Conservation (phyloP, 179 eudicot genomes). For the Gypsophila paniculata region DNA sequence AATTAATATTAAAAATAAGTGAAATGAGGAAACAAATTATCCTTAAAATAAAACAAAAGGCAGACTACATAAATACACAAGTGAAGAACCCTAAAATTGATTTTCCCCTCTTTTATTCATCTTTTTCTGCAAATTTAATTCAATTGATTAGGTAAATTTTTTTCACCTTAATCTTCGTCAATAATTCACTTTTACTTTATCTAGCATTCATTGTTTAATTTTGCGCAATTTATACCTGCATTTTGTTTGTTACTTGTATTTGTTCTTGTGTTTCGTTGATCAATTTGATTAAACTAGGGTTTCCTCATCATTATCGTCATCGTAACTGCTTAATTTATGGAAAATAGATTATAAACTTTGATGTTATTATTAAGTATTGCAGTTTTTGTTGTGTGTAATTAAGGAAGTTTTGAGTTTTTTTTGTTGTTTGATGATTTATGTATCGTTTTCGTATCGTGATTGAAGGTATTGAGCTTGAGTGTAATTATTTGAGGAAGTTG, state of each 20-base stretch:
- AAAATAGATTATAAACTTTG: neutral
- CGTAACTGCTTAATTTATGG: neutral
- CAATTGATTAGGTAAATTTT: neutral
- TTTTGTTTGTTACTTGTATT: neutral
- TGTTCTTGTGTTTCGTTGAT: neutral
- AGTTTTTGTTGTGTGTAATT: neutral
- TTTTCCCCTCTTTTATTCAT: neutral
- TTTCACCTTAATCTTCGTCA: neutral
- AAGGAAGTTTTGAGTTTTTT: neutral
- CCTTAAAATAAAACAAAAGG: too few relatives aligned
- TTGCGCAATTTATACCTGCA: neutral
- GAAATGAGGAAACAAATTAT: too few relatives aligned
- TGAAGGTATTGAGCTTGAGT: neutral
- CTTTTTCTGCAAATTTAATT: neutral
- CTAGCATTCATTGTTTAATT: neutral
- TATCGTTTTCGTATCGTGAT: neutral
- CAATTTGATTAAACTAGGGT: slow-evolving; percentile 1
- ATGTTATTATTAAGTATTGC: neutral
- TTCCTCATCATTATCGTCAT: neutral
- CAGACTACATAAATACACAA: too few relatives aligned
- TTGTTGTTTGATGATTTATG: neutral
- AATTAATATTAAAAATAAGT: too few relatives aligned
- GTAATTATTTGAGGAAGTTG: neutral
- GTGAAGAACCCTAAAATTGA: slow-evolving; percentile 3
- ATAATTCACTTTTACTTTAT: neutral